These are phyloP conservation scores for Gymnopilus dilepis DNA, from an alignment of 768 basidiomycete genomes.

Conservation along the genomic window DNA sequence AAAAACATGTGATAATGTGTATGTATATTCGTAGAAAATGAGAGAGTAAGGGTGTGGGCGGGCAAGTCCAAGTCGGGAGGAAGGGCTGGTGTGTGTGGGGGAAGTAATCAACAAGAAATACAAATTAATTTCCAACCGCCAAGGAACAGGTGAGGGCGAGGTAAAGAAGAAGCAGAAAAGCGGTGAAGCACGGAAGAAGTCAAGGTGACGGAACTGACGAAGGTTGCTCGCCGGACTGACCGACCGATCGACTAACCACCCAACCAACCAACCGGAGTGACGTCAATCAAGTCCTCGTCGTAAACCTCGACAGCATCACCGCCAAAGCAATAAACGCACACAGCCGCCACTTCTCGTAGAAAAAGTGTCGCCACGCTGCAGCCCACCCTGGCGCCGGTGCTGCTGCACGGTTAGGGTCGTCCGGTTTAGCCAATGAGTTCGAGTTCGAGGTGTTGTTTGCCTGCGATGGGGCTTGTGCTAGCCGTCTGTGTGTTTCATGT, in stretches of 20 bases:
- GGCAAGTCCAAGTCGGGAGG: not conserved
- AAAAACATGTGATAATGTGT: conserved; percentile 1
- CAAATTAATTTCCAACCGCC: not conserved
- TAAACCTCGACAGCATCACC: conserved; percentile 77
- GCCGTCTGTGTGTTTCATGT: not conserved
- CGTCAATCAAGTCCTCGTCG: conserved; percentile 53
- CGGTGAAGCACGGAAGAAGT: not conserved
- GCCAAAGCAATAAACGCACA: conserved; percentile 79
- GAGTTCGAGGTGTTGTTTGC: not conserved
- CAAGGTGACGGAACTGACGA: too few species aligned
- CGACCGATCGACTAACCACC: too few species aligned
- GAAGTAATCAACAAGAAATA: not conserved
- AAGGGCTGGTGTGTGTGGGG: not conserved
- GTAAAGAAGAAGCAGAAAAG: not conserved
- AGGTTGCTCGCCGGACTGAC: too few species aligned
- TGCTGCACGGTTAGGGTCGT: conserved; percentile 28
- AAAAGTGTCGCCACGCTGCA: conserved; percentile 64
- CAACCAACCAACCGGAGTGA: too few species aligned
- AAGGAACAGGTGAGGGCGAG: too few species aligned
- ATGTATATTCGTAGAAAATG: not conserved
- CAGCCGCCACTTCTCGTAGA: conserved; percentile 89
- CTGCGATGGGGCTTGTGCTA: not conserved
- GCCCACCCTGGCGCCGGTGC: conserved; percentile 55
- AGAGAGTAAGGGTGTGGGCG: not conserved
- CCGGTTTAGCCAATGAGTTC: conserved; percentile 15